Percentiles rank a stretch among this genome's conserved stretches.
Conservation (phyloP, 805 yeast species). For the Kluyveromyces aestuarii region DNA sequence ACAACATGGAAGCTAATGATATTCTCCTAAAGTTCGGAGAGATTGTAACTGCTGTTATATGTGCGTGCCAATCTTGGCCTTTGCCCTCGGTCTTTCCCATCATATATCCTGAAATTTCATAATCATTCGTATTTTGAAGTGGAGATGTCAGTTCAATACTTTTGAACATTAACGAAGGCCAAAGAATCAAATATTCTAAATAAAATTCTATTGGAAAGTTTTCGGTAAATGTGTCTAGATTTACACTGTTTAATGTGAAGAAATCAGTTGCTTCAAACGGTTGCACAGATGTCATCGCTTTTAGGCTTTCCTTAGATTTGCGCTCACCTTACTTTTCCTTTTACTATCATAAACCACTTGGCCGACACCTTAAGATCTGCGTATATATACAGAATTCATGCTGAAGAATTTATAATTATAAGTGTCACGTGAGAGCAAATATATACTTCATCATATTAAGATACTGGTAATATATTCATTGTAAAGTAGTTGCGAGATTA, state of each 20-base stretch:
- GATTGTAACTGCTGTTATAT: constrained; percentile 91
- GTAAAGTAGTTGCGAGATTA: no score
- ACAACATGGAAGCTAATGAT: constrained; percentile 75
- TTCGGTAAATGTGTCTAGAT: constrained; percentile 85
- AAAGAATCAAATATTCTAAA: constrained; percentile 66
- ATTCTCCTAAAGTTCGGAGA: constrained; percentile 74
- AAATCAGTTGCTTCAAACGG: constrained; percentile 87
- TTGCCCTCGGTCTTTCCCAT: constrained; percentile 95
- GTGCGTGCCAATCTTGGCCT: constrained; percentile 86
- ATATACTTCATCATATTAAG: no score
- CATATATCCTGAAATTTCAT: constrained; percentile 59
- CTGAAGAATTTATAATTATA: not conserved
- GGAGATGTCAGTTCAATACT: constrained; percentile 37
- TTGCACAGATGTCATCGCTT: constrained; percentile 63
- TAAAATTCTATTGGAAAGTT: constrained; percentile 82
- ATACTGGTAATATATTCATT: no score
- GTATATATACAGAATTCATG: not conserved
- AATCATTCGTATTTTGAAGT: constrained; percentile 4
- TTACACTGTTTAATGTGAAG: constrained; percentile 61
- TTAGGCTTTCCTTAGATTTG: not conserved
- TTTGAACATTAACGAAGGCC: constrained; percentile 89
- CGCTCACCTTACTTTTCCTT: not conserved
- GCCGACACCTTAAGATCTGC: not conserved
- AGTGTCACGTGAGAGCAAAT: no score
- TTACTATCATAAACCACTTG: not conserved